Evolutionary conservation across 768 basidiomycete genomes (phyloP).

Genomic region (Rhizopogon salebrosus): DNA sequence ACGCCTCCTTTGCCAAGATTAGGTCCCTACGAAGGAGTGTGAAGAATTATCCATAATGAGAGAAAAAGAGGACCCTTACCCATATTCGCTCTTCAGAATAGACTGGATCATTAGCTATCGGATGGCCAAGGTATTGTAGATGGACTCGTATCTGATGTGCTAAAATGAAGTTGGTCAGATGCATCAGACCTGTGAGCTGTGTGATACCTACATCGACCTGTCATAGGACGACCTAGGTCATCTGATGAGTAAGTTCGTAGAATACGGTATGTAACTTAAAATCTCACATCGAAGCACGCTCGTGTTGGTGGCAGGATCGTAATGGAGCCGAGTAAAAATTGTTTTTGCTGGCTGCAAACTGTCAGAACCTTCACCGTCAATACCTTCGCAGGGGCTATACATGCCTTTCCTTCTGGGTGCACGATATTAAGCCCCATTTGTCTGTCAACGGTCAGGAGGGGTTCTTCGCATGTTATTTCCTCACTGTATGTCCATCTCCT

Average conservation of each 20-base stretch:
- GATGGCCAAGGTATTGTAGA: conserved; percentile 88
- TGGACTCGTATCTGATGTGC: conserved; percentile 98
- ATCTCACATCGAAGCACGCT: conserved; percentile 79
- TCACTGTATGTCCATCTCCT: conserved; percentile 39
- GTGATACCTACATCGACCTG: conserved; percentile 75
- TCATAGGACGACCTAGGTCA: conserved; percentile 70
- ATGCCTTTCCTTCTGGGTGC: conserved; percentile 82
- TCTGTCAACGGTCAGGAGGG: conserved; percentile 86
- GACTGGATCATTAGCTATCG: conserved; percentile 93
- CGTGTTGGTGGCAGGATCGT: conserved; percentile 74
- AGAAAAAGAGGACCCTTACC: conserved; percentile 35
- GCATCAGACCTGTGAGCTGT: background rate
- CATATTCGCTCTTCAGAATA: conserved; percentile 80
- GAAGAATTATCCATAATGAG: background rate
- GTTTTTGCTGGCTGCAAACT: conserved; percentile 74
- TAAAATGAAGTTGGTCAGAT: conserved; percentile 25
- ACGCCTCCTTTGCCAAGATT: conserved; percentile 77
- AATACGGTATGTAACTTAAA: background rate
- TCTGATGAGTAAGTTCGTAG: conserved; percentile 1
- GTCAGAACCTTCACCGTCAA: background rate
- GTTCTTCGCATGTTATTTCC: conserved; percentile 79
- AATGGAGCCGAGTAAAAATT: conserved; percentile 75
- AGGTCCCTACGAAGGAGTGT: conserved; percentile 45
- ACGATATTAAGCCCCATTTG: conserved; percentile 97
- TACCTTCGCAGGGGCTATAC: background rate